Conservation (phyloP, 805 yeast genomes). For the Priceomyces castillae region DNA sequence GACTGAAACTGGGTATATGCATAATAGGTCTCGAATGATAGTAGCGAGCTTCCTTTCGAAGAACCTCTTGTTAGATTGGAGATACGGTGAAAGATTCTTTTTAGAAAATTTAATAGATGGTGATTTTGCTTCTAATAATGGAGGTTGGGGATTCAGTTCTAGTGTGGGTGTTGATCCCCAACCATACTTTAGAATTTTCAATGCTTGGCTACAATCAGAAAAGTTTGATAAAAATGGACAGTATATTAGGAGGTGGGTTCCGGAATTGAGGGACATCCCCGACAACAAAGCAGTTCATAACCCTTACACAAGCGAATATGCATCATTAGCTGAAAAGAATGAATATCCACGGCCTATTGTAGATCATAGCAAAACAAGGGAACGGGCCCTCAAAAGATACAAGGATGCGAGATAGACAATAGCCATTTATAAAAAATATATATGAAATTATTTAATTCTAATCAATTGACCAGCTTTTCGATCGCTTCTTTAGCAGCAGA, state of each 20-base stretch:
- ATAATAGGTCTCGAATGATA: constrained; percentile 54
- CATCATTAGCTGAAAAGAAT: constrained; percentile 23
- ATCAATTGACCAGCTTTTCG: constrained; percentile 11
- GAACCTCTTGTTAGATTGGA: constrained; percentile 52
- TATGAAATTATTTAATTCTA: not conserved
- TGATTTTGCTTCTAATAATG: constrained; percentile 53
- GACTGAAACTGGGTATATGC: constrained; percentile 50
- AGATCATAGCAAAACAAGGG: constrained; percentile 39
- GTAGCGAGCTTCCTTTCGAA: constrained; percentile 51
- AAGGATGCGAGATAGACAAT: constrained; percentile 27
- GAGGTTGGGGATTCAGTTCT: constrained; percentile 58
- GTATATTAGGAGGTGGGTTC: constrained; percentile 50
- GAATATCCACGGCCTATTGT: constrained; percentile 46
- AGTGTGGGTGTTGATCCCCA: constrained; percentile 55
- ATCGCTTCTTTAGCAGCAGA: constrained; percentile 25
- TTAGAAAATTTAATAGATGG: constrained; percentile 48
- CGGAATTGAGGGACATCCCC: constrained; percentile 36
- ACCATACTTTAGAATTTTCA: constrained; percentile 56
- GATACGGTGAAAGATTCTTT: constrained; percentile 53
- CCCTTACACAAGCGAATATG: constrained; percentile 28
- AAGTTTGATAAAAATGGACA: constrained; percentile 47
- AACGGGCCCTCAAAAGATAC: constrained; percentile 41
- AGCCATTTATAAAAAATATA: not conserved
- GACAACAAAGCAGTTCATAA: constrained; percentile 31
- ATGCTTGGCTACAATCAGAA: constrained; percentile 49